phyloP scores from a whole-genome alignment of 495 filamentous ascomycete genomes.

The Tirmania nivea region DNA sequence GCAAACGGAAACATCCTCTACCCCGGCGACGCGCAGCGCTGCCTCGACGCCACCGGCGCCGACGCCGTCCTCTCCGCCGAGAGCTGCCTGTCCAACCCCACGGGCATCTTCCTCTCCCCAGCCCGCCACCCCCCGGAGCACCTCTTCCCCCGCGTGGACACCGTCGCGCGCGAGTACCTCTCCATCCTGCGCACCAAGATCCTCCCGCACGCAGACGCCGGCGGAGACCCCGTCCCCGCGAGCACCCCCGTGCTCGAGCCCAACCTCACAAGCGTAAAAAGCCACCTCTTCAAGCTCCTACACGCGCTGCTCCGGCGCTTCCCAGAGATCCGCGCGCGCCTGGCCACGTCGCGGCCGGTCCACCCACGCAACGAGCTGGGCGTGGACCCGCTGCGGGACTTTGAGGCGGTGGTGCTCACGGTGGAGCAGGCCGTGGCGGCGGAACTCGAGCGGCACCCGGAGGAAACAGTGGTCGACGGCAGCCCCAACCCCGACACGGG shows the following conservation, averaged over 20 bases:
- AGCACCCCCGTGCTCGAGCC: constrained; percentile 33
- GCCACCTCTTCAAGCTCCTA: constrained; percentile 82
- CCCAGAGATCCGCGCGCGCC: constrained; percentile 57
- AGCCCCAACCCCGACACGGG: no score
- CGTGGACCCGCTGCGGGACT: constrained; percentile 27
- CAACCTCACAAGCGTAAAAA: constrained; percentile 65
- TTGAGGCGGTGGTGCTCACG: constrained; percentile 45
- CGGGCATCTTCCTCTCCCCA: constrained; percentile 45
- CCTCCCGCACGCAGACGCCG: constrained; percentile 35
- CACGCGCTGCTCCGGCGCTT: constrained; percentile 56
- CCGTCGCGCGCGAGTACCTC: constrained; percentile 65
- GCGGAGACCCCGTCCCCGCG: constrained; percentile 11
- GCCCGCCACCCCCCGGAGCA: constrained; percentile 40
- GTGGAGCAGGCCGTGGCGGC: constrained; percentile 47
- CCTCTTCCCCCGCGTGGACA: constrained; percentile 71
- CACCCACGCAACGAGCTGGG: not conserved
- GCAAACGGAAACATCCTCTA: constrained; percentile 89
- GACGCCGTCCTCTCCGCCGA: constrained; percentile 94
- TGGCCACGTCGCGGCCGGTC: constrained; percentile 35
- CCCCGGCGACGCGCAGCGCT: constrained; percentile 55
- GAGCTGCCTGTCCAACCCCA: constrained; percentile 72
- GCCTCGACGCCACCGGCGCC: constrained; percentile 63
- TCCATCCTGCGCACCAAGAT: constrained; percentile 68
- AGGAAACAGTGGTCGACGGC: constrained; percentile 25
- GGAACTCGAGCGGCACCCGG: constrained; percentile 42